A percentile compares a stretch with the other conserved stretches of the same genome.
Evolutionary conservation across 108 stramenopile genomes (phyloP).

Genomic region (Chaetoceros muelleri): DNA sequence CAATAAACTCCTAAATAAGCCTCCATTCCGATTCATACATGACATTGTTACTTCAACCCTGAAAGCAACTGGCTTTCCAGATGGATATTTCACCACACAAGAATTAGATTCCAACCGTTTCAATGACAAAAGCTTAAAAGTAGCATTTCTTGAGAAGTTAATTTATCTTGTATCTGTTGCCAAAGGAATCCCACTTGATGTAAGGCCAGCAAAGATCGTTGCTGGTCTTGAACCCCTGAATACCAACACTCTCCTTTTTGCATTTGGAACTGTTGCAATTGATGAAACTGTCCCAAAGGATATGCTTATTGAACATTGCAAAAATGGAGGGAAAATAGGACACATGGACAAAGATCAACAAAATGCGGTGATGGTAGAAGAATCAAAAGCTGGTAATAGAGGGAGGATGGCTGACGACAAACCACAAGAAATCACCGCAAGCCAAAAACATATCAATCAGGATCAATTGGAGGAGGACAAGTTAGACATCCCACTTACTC

Average conservation of each 20-base stretch:
- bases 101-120: slow-evolving; percentile 29
- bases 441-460: not conserved
- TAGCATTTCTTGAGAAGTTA: slow-evolving; percentile 32
- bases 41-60: slow-evolving; percentile 25
- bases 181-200: slow-evolving; percentile 9
- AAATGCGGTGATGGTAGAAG: too few relatives aligned
- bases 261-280: slow-evolving; percentile 13
- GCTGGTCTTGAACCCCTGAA: slow-evolving; percentile 26
- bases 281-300: slow-evolving; percentile 14
- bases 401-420: not conserved
- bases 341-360: not conserved
- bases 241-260: slow-evolving; percentile 14
- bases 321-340: not conserved
- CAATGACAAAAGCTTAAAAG: slow-evolving; percentile 24
- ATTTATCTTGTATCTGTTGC: slow-evolving; percentile 22
- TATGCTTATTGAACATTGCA: slow-evolving; percentile 10
- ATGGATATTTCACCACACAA: slow-evolving; percentile 8
- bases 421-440: not conserved
- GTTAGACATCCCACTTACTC: not conserved
- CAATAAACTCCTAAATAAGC: slow-evolving; percentile 18
- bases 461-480: not conserved
- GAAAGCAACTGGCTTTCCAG: slow-evolving; percentile 25
- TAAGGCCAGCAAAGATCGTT: slow-evolving; percentile 21
- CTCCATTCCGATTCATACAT: slow-evolving; percentile 32
- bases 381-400: too few relatives aligned